A percentile compares a stretch with the other conserved stretches of the same genome.
phyloP scores from a whole-genome alignment of 2,329 filamentous ascomycete genomes.

The Ophiostoma tasmaniense region DNA sequence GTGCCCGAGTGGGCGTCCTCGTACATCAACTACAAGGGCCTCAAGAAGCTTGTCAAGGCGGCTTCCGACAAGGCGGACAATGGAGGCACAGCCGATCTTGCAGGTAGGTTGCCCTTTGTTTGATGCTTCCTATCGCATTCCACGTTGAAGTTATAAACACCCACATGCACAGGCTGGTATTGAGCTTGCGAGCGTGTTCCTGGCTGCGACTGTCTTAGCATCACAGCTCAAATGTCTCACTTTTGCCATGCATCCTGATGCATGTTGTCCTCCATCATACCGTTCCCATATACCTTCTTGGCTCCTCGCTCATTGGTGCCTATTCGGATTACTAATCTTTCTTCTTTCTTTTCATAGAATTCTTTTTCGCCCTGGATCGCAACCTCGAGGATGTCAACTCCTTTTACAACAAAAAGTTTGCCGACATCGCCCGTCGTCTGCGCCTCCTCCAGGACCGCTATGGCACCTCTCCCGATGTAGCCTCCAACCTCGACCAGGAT shows the following conservation, averaged over 20 bases:
- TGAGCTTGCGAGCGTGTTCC: no score
- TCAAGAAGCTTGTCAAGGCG: slow-evolving; percentile 93
- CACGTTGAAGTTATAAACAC: no score
- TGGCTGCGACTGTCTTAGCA: not conserved
- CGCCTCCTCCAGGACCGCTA: slow-evolving; percentile 84
- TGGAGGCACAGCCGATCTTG: slow-evolving; percentile 74
- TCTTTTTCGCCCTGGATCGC: slow-evolving; percentile 93
- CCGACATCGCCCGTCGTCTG: slow-evolving; percentile 73
- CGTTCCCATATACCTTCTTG: not conserved
- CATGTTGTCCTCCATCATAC: not conserved
- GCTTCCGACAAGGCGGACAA: slow-evolving; percentile 56
- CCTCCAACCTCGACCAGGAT: slow-evolving; percentile 70
- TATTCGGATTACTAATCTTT: slow-evolving; percentile 30
- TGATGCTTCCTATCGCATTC: no score
- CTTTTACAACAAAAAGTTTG: slow-evolving; percentile 95
- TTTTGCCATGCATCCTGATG: not conserved
- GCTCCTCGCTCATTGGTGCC: slow-evolving; percentile 15
- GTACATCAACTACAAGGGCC: slow-evolving; percentile 82
- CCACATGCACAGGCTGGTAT: no score
- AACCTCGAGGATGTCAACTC: slow-evolving; percentile 94
- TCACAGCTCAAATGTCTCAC: not conserved
- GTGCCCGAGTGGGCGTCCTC: slow-evolving; percentile 78
- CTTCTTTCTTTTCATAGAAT: slow-evolving; percentile 51
- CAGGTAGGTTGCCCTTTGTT: slow-evolving; percentile 55
- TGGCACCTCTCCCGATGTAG: slow-evolving; percentile 60